Conservation (phyloP, 1,139 yeast species). For the Protomyces inundatus region DNA sequence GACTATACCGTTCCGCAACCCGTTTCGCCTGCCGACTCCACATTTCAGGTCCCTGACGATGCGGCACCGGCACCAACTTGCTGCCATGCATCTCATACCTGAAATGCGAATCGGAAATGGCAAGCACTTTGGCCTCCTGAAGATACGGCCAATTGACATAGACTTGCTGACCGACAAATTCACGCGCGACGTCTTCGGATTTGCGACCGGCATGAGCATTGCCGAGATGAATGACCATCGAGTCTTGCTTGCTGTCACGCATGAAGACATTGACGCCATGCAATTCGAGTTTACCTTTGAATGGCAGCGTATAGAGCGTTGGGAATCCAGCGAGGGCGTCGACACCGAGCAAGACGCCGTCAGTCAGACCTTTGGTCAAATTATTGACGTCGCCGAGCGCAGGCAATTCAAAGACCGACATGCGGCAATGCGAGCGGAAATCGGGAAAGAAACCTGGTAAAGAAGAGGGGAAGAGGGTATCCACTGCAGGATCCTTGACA, state of each 20-base stretch:
- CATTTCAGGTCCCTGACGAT: constrained; percentile 46
- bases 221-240: constrained; percentile 61
- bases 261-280: constrained; percentile 76
- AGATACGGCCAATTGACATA: constrained; percentile 87
- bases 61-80: constrained; percentile 42
- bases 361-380: constrained; percentile 54
- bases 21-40: constrained; percentile 42
- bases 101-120: constrained; percentile 54
- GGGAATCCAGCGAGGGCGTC: constrained; percentile 88
- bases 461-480: constrained; percentile 67
- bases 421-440: constrained; percentile 69
- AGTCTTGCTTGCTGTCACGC: constrained; percentile 75
- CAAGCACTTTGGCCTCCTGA: constrained; percentile 68
- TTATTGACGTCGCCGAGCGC: constrained; percentile 44
- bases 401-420: constrained; percentile 52
- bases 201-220: constrained; percentile 51
- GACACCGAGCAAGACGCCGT: constrained; percentile 65
- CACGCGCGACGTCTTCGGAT: constrained; percentile 50
- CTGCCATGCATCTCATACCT: constrained; percentile 43
- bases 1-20: constrained; percentile 43
- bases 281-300: constrained; percentile 47
- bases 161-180: constrained; percentile 55
- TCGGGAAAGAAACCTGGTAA: constrained; percentile 73
- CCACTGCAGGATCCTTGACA: constrained; percentile 70
- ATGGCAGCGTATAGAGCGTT: constrained; percentile 64